Base-by-base conservation (phyloP, 2,329 filamentous ascomycete genomes). In the Metarhizium brunneum region DNA sequence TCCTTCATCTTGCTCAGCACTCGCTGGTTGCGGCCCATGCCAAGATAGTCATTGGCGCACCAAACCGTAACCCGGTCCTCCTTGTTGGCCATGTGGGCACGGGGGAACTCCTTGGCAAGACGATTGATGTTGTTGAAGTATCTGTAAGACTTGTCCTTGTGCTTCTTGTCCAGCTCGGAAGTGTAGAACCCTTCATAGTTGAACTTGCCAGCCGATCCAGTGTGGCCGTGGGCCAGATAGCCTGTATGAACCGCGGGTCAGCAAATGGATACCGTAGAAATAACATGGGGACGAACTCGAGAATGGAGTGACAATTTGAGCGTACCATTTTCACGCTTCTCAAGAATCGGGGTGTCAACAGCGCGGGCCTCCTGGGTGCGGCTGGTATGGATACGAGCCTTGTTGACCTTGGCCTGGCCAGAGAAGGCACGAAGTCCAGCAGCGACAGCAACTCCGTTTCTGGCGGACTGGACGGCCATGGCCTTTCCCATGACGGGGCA, bases 101-200 rank as follows among this genome's bases (percentile, higher is more conserved):
- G 89, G 35, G 94, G 94, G 60, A 99, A 99, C 61, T 97, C 90
- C 75, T 94, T 90, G 62, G 94, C 94, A 58, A 99, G 81, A 40
- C 94, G 91, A 69, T 99, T 99, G 84, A 99, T 99, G 79, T 99
- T 99, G 81, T 99, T 99, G 80, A 99, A 99, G 78, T 97, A 97
- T 68, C 94, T 90, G 78, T 99, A 99, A 53, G 92, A 96, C 78
- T 96, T 97, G 81, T 99, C 94, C 80, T 95, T 92, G 81, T 96
- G 94, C 78, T 99, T 99, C 83, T 96, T 97, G 65, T 96, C 90
- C 63, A 99, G 75, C 72, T 99, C 92, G 59, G 77, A 77, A 61
- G 86, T 76, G 75, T 97, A 99, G 73, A 96, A 99, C 50, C 72
- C 82, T 66, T 96, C 85, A 67, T 99, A 99, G 72, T 97, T 82